A percentile compares a stretch with the other conserved stretches of the same genome.
phyloP scores from a whole-genome alignment of 306 rosid species.

The Lathyrus tuberosus region DNA sequence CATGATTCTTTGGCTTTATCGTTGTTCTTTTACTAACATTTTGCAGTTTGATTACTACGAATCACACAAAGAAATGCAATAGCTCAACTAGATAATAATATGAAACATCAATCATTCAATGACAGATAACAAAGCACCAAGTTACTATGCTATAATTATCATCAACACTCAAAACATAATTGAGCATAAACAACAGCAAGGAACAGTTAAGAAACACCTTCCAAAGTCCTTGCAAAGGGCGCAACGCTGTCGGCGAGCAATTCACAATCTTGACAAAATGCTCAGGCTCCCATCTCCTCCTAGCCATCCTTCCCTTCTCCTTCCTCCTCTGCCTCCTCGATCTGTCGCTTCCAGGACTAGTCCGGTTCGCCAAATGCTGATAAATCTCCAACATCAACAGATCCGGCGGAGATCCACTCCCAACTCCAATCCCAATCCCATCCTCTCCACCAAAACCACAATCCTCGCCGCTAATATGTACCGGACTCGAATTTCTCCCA shows the following conservation, averaged over 20 bases:
- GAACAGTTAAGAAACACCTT: constrained; percentile 59
- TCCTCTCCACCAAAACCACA: constrained; percentile 49
- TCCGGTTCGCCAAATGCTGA: constrained; percentile 85
- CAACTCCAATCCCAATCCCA: constrained; percentile 24
- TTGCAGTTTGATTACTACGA: constrained; percentile 13
- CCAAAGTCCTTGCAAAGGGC: constrained; percentile 99
- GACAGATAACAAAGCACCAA: constrained; percentile 15
- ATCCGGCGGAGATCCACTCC: constrained; percentile 70
- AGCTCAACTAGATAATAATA: constrained; percentile 11
- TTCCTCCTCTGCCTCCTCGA: constrained; percentile 79
- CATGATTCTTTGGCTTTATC: neutral
- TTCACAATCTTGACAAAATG: constrained; percentile 92
- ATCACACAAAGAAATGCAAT: constrained; percentile 5
- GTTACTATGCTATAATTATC: neutral
- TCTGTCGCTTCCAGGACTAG: constrained; percentile 73
- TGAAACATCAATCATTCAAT: constrained; percentile 25
- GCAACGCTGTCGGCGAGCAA: constrained; percentile 66
- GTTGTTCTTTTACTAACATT: constrained; percentile 7
- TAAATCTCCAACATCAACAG: constrained; percentile 76
- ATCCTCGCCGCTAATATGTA: constrained; percentile 49
- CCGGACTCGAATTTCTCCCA: constrained; percentile 52
- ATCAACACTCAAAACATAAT: constrained; percentile 9
- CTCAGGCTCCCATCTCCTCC: constrained; percentile 85
- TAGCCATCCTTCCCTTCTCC: constrained; percentile 70
- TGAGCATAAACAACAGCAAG: constrained; percentile 42